Evolutionary conservation across 148 eudicot genomes (phyloP), one percentile per base, ranked within the genome.

Genomic region (Rhododendron griersonianum): DNA sequence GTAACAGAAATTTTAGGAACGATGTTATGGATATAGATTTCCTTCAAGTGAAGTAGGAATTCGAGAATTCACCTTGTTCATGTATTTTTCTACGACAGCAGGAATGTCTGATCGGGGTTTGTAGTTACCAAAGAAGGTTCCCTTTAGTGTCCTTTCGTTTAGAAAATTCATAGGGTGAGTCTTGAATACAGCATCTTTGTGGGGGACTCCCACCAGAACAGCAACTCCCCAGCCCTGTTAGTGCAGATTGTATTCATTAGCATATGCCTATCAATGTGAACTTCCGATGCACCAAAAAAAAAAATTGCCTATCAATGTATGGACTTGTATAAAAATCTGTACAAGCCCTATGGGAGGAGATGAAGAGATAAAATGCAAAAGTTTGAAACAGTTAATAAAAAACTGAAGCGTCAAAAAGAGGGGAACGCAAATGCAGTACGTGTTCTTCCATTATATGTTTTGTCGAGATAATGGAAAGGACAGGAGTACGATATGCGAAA

Each of bases 181-280:
- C 87, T 90, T 95, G 91, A 96, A 95, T 21, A 89, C 91, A 6
- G 91, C 93, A 65, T 96, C 98, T 86, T 91, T 96, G 92, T 90
- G 91, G 1, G 98, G 98, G 25, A 95, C 95, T 16, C 98, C 96
- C 45, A 91, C 93, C 11, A 95, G 95, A 77, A 94, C 98, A 53
- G 96, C 96, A 11, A 93, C 98, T 63, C 98, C 98, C 98, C 98
- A 96, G 11, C 98, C 98, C 98, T 95, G 85, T 33, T 71, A 4
- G 37, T 16, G 47, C 78, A 33, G 44, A 75, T 37, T 75, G 47
- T 16, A 33, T 75, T 35, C 41, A 33, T 75, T 19, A 75, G 23
- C 21, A 75, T 6, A 55, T 55, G 69, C 4, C 1, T 63, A 63
- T 63, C 19, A 55, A 55, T 15, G 19, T 3, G 59, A 55, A 55